phyloP scores from a whole-genome alignment of 225 moss, liverwort and hornwort genomes.

The Asterella californica region DNA sequence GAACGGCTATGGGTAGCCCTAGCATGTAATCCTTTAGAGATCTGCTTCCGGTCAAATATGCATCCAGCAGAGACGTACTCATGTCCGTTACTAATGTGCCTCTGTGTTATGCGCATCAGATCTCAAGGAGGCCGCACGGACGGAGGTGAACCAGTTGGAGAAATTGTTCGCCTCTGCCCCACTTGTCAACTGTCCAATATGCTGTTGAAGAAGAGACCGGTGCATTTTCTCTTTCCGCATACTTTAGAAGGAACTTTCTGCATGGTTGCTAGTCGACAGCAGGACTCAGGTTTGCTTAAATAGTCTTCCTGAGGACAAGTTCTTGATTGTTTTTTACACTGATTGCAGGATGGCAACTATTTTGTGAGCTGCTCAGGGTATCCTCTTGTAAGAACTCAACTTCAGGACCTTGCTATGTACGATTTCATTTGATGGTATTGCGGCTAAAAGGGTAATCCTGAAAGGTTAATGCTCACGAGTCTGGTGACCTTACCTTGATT shows the following conservation, averaged over 20 bases:
- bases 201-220: conserved; percentile 79
- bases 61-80: too few species aligned
- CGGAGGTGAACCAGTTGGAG: conserved; percentile 56
- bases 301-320: not conserved
- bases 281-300: not conserved
- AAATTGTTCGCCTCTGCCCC: conserved; percentile 81
- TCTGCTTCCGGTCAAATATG: too few species aligned
- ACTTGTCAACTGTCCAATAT: conserved; percentile 70
- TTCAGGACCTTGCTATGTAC: not conserved
- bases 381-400: conserved; percentile 63
- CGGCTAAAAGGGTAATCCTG: not conserved
- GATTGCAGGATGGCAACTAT: conserved; percentile 70
- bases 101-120: conserved; percentile 30
- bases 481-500: not conserved
- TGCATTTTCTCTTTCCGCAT: conserved; percentile 14
- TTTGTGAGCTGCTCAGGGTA: conserved; percentile 92
- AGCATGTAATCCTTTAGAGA: not conserved
- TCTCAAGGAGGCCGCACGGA: conserved; percentile 72
- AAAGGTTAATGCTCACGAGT: not conserved
- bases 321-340: not conserved
- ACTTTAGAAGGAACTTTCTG: not conserved
- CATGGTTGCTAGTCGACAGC: not conserved
- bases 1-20: not conserved
- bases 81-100: too few species aligned
- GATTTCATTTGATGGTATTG: not conserved